Percentiles rank a stretch among this genome's conserved stretches.
phyloP scores from a whole-genome alignment of 352 stramenopile species.

The Phytopythium boreale region DNA sequence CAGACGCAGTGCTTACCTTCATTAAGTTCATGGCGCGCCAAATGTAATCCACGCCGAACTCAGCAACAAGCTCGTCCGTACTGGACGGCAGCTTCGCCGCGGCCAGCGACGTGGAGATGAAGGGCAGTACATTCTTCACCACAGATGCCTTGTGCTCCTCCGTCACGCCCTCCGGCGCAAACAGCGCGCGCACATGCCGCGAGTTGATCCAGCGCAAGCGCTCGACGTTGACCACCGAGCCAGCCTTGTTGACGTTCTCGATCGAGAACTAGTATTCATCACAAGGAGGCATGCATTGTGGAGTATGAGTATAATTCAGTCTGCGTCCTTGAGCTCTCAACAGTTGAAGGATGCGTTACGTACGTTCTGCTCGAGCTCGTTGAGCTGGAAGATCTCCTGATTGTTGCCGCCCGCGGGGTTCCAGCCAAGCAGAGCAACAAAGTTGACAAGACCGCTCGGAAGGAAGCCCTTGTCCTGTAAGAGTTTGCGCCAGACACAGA shows the following conservation, averaged over 20 bases:
- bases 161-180: constrained; percentile 41
- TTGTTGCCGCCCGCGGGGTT: constrained; percentile 94
- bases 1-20: constrained; percentile 39
- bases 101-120: constrained; percentile 50
- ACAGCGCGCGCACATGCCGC: constrained; percentile 78
- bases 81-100: constrained; percentile 21
- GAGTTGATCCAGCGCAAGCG: constrained; percentile 89
- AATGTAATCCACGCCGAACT: constrained; percentile 68
- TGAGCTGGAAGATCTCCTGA: constrained; percentile 95
- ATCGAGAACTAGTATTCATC: constrained; percentile 60
- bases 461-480: constrained; percentile 93
- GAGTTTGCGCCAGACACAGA: not conserved
- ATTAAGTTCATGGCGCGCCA: constrained; percentile 79
- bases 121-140: constrained; percentile 61
- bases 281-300: too few relatives aligned
- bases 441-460: constrained; percentile 96
- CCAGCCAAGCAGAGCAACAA: constrained; percentile 97
- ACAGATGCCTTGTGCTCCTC: constrained; percentile 42
- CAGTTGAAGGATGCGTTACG: not conserved
- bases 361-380: constrained; percentile 86
- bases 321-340: too few relatives aligned
- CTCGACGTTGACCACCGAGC: constrained; percentile 85
- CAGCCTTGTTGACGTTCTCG: constrained; percentile 86
- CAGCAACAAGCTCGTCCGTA: constrained; percentile 33
- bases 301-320: not conserved